Percentiles rank a stretch among this genome's conserved stretches.
These are phyloP conservation scores for Jatropha podagrica DNA, from an alignment of 441 rosid genomes.

Conservation along the genomic window DNA sequence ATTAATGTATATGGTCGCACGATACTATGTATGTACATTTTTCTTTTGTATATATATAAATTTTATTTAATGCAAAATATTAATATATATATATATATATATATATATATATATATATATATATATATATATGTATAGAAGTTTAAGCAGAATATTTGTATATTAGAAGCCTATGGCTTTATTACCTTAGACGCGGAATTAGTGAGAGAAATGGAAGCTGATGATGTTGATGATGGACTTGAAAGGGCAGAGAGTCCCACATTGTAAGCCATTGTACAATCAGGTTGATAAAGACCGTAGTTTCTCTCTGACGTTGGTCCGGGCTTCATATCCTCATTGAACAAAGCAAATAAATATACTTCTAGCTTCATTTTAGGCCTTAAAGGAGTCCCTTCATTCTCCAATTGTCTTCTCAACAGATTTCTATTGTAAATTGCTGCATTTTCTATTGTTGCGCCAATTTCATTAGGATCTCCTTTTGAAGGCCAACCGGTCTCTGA, in stretches of 20 bases:
- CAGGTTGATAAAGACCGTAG: constrained; percentile 75
- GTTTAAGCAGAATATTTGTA: neutral
- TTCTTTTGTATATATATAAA: neutral
- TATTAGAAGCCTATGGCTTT: constrained; percentile 30
- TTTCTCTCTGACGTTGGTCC: constrained; percentile 83
- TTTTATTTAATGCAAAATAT: constrained; percentile 1
- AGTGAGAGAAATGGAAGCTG: constrained; percentile 67
- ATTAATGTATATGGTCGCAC: no score
- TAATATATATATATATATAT: no score
- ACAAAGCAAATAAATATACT: constrained; percentile 67
- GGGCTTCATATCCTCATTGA: constrained; percentile 77
- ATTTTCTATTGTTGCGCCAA: constrained; percentile 64
- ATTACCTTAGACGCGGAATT: constrained; percentile 88
- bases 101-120: no score
- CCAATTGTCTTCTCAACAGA: constrained; percentile 44
- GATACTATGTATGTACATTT: neutral
- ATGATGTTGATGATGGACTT: constrained; percentile 46
- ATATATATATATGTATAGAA: neutral
- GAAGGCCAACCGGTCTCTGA: constrained; percentile 97
- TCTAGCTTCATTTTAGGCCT: constrained; percentile 57
- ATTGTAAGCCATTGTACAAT: constrained; percentile 76
- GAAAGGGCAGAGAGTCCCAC: constrained; percentile 70
- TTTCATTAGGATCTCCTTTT: constrained; percentile 60
- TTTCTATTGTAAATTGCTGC: constrained; percentile 63
- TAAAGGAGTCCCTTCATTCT: constrained; percentile 62